Evolutionary conservation across 139 green algal species (phyloP), one percentile per base, ranked within the genome.

Genomic region (Volvox reticuliferus): DNA sequence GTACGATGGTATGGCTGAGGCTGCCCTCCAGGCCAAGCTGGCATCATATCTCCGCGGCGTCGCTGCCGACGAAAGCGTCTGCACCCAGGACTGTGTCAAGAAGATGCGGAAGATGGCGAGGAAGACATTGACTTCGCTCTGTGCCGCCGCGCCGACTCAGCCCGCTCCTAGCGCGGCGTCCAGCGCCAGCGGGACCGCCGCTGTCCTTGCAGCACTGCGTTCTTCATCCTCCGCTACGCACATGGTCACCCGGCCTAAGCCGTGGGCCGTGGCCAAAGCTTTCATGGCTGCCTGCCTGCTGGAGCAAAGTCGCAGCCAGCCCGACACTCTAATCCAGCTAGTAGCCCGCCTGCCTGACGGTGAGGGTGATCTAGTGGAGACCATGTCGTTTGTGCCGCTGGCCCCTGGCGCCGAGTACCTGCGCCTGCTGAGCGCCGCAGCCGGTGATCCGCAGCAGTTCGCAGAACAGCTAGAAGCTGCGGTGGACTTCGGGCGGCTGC

Each of bases 261-360:
- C 33, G 12, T 37, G 67, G 6, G 1, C 26, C 28, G 91, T 91
- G 19, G 35, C 79, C 26, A 89, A 89, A 62, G 91, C 67, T 14
- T 93, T 89, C 86, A 79, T 86, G 79, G 32, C 85, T 22, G 77
- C 73, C 30, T 93, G 91, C 86, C 91, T 93, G 14, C 88, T 93
- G 86, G 85, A 91, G 82, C 77, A 82, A 9, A 82, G 78, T 79
- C 61, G 83, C 35, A 30, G 36, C 18, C 73, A 90, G 68, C 37
- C 86, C 73, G 22, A 30, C 24, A 84, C 71, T 21, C 86, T 90
- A 12, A 76, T 90, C 50, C 67, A 81, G 30, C 73, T 90, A 13
- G 63, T 83, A 30, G 63, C 89, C 35, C 28, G 37, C 33, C 61
- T 92, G 69, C 83, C 75, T 24, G 82, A 84, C 55, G 63, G 36